Base-by-base conservation (phyloP, 306 rosid genomes). In the Lathyrus oleraceus region DNA sequence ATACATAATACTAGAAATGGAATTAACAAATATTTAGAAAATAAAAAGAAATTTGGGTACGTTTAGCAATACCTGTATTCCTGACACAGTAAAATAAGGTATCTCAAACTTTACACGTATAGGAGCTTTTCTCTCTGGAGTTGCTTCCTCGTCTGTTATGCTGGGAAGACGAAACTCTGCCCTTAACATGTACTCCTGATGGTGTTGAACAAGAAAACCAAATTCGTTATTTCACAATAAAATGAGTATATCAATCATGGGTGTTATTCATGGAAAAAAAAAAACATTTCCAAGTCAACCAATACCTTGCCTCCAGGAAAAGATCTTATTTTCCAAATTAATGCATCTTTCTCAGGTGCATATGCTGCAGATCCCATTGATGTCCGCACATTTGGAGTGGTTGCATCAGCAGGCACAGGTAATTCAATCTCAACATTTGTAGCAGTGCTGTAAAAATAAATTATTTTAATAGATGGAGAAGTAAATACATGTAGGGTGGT, bases 281-380 rank as follows among this genome's bases (percentile, higher is more conserved):
- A 69, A 25, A 56, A 62, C 67, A 78, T 61, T 60, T 74, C 70
- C 59, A 73, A 54, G 66, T 67, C 1, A 73, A 81, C 45, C 62
- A 65, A n/a, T 81, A 94, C 99, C 97, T 94, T 94, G 85, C 99
- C 97, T 73, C 99, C 99, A 7, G 99, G 99, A 65, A 91, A 94
- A 65, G 99, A 94, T 86, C 91, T 89, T 67, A 94, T 94, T 78
- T 91, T 94, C 99, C 99, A 94, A 67, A 91, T 63, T 42, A 94
- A 86, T 6, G 97, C 97, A 77, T 94, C 99, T 20, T 79, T 86
- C 84, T 94, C 97, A 25, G 99, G 99, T 56, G 99, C 99, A 89
- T 94, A 94, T 35, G 96, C 53, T 44, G 99, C 99, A 81, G 99
- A 86, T 61, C 97, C 99, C 96, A 94, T 87, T 81, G 99, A 94